Percentiles rank a stretch among this genome's conserved stretches.
These are phyloP conservation scores for Dactylorhiza incarnata DNA, from an alignment of 106 monocot genomes.

Conservation along the genomic window DNA sequence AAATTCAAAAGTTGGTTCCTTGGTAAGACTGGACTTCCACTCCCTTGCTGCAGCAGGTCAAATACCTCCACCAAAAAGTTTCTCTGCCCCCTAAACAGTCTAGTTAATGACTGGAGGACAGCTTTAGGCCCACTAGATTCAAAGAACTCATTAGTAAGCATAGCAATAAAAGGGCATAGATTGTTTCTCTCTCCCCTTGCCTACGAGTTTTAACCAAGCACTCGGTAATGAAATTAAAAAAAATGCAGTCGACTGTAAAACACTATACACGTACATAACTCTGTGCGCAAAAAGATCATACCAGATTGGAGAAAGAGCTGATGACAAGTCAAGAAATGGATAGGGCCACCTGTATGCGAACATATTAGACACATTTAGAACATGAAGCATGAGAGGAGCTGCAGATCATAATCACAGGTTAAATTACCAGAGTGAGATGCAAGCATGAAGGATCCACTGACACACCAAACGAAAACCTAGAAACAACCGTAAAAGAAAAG, in stretches of 20 bases:
- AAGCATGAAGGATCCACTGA: conserved; percentile 77
- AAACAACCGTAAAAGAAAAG: background rate
- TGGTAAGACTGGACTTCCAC: conserved; percentile 67
- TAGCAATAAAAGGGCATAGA: no score
- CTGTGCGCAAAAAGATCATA: conserved; percentile 26
- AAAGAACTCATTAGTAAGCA: no score
- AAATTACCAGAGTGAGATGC: conserved; percentile 44
- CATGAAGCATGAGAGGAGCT: background rate
- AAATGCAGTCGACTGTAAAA: no score
- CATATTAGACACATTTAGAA: background rate
- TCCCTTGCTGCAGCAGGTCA: conserved; percentile 72
- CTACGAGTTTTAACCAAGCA: no score
- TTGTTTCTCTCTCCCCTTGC: no score
- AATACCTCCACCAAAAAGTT: no score
- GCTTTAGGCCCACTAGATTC: no score
- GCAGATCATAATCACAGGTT: background rate
- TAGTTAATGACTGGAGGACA: no score
- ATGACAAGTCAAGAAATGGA: conserved; percentile 73
- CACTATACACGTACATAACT: no score
- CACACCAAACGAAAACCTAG: conserved; percentile 27
- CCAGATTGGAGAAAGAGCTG: conserved; percentile 56
- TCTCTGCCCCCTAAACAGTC: no score
- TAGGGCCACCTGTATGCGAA: conserved; percentile 69
- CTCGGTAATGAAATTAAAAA: no score
- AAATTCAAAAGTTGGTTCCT: conserved; percentile 44